These are phyloP conservation scores for Achaetomiella virescens DNA, from an alignment of 495 filamentous ascomycete genomes.

Conservation along the genomic window DNA sequence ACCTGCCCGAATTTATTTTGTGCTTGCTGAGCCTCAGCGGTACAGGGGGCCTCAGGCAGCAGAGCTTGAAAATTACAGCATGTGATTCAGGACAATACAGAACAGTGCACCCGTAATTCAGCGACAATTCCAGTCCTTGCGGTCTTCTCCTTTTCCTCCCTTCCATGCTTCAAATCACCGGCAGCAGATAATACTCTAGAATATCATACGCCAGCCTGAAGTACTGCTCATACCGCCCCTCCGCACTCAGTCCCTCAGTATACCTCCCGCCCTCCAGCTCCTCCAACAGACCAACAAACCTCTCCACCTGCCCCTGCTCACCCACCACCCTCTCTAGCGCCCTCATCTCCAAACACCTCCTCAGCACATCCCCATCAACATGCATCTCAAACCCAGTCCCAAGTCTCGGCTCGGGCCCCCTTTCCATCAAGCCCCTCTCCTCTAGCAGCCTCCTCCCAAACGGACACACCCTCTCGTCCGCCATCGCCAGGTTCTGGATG, in stretches of 20 bases:
- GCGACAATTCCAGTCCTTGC: background rate
- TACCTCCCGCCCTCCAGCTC: constrained; percentile 29
- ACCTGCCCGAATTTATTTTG: constrained; percentile 18
- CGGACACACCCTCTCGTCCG: constrained; percentile 20
- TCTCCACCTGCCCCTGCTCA: constrained; percentile 16
- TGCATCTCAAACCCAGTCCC: constrained; percentile 45
- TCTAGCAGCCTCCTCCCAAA: constrained; percentile 10
- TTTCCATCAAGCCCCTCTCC: background rate
- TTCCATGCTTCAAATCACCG: constrained; percentile 29
- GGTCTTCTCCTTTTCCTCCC: background rate
- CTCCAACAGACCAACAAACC: constrained; percentile 31
- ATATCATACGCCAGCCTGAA: constrained; percentile 40
- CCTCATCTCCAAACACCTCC: constrained; percentile 44
- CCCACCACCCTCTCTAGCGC: constrained; percentile 41
- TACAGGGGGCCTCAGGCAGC: background rate
- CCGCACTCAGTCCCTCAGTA: constrained; percentile 8
- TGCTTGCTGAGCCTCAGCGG: constrained; percentile 1
- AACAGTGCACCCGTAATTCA: background rate
- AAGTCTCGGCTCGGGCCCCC: constrained; percentile 23
- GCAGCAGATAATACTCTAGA: constrained; percentile 41
- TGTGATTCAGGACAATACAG: background rate
- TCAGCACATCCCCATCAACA: constrained; percentile 62
- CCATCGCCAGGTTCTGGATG: constrained; percentile 52
- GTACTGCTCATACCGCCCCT: constrained; percentile 16
- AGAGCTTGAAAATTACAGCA: background rate